phyloP scores from a whole-genome alignment of 2,329 filamentous ascomycete genomes.

The Alternaria ventricosa region DNA sequence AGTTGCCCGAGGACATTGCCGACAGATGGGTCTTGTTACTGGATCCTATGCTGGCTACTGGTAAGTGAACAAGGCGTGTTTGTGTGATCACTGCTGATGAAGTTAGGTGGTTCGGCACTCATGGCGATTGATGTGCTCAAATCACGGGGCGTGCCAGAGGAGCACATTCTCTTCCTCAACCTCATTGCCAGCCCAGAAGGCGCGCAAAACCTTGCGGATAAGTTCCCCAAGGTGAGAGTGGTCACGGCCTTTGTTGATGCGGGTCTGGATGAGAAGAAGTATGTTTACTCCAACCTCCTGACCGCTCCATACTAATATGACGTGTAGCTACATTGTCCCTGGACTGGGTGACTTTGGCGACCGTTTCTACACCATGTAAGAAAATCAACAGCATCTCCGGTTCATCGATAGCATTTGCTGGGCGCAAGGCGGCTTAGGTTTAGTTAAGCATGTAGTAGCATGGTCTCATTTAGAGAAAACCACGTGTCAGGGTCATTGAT shows the following conservation, averaged over 20 bases:
- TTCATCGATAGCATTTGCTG: slow-evolving; percentile 13
- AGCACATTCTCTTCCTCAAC: slow-evolving; percentile 95
- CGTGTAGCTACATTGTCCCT: slow-evolving; percentile 84
- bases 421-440: slow-evolving; percentile 10
- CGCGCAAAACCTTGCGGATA: slow-evolving; percentile 84
- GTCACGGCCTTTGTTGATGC: slow-evolving; percentile 96
- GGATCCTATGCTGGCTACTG: slow-evolving; percentile 99
- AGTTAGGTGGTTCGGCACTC: slow-evolving; percentile 84
- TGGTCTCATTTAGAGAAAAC: neutral
- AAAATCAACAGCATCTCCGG: neutral
- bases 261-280: slow-evolving; percentile 98
- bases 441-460: slow-evolving; percentile 14
- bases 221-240: slow-evolving; percentile 87
- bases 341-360: slow-evolving; percentile 96
- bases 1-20: slow-evolving; percentile 91
- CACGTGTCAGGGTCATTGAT: neutral
- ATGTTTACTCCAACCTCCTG: slow-evolving; percentile 48
- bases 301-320: neutral
- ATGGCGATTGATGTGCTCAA: slow-evolving; percentile 97
- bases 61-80: slow-evolving; percentile 55
- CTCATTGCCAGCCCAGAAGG: slow-evolving; percentile 97
- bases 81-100: slow-evolving; percentile 9
- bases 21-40: slow-evolving; percentile 91
- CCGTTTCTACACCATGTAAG: slow-evolving; percentile 88
- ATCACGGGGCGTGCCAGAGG: slow-evolving; percentile 88